Conservation (phyloP, 139 green algal species). For the Micractinium conductrix region DNA sequence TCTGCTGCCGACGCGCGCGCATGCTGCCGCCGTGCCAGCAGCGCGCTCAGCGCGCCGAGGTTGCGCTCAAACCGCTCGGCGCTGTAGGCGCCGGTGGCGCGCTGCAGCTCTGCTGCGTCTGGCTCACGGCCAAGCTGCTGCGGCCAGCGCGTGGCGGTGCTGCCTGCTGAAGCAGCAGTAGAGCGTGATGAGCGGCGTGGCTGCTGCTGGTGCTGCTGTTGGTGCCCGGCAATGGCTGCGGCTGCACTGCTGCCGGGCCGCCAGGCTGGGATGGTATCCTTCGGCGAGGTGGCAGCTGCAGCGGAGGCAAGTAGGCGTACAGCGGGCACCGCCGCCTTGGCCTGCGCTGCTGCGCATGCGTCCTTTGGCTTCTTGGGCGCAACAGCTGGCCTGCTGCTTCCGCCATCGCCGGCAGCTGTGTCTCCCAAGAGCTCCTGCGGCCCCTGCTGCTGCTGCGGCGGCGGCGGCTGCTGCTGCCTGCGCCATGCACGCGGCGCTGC, state of each 20-base stretch:
- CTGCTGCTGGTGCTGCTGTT: not conserved
- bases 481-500: no score
- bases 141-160: not conserved
- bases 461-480: not conserved
- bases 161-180: no score
- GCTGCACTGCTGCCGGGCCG: not conserved
- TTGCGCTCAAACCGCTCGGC: conserved; percentile 10
- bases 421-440: not conserved
- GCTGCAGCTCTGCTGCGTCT: not conserved
- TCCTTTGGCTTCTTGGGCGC: no score
- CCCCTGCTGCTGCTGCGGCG: not conserved
- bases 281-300: not conserved
- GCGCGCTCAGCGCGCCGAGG: not conserved
- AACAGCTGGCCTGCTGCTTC: not conserved
- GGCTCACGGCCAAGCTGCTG: not conserved
- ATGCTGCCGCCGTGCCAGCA: not conserved
- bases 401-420: not conserved
- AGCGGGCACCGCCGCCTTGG: no score
- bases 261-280: not conserved
- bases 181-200: no score
- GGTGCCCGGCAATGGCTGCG: not conserved
- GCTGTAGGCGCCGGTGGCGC: conserved; percentile 9
- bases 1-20: no score
- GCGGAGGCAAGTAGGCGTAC: no score
- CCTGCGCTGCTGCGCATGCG: no score